These are phyloP conservation scores for Puccinia coronata DNA, from an alignment of 1,284 basidiomycete species.

Conservation along the genomic window DNA sequence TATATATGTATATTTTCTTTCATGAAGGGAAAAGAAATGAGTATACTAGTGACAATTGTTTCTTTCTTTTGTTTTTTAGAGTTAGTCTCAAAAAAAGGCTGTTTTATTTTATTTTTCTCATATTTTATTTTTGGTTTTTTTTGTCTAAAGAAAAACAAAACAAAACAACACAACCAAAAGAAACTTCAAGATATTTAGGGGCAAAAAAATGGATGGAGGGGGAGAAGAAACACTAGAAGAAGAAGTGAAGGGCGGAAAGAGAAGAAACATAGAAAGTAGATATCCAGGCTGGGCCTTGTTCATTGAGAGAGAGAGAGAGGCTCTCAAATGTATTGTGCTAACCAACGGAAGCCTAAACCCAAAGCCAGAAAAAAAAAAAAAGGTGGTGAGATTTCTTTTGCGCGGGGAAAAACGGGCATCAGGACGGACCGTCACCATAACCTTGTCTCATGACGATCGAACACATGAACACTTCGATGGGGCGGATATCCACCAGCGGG, in stretches of 20 bases:
- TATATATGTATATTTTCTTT: too few species aligned
- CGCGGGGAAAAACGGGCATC: not conserved
- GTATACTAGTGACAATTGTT: too few species aligned
- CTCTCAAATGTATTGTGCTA: slow-evolving; percentile 84
- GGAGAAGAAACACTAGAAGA: not conserved
- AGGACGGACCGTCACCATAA: slow-evolving; percentile 80
- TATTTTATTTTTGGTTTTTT: too few species aligned
- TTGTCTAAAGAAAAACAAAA: too few species aligned
- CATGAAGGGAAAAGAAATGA: too few species aligned
- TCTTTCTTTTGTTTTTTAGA: too few species aligned
- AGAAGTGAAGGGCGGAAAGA: not conserved
- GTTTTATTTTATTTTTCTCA: too few species aligned
- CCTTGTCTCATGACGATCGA: slow-evolving; percentile 98
- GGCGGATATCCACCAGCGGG: slow-evolving; percentile 91
- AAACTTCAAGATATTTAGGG: not conserved
- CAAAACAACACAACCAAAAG: too few species aligned
- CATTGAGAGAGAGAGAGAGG: not conserved
- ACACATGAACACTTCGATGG: slow-evolving; percentile 99
- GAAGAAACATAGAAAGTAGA: not conserved
- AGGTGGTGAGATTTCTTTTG: not conserved
- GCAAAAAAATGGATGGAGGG: not conserved
- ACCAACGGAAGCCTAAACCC: slow-evolving; percentile 76
- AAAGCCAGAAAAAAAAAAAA: not conserved
- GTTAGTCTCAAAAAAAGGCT: too few species aligned
- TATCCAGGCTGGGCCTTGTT: not conserved